Evolutionary conservation across 257 asterid species (phyloP), one percentile per base, ranked within the genome.

Genomic region (Striga asiatica): DNA sequence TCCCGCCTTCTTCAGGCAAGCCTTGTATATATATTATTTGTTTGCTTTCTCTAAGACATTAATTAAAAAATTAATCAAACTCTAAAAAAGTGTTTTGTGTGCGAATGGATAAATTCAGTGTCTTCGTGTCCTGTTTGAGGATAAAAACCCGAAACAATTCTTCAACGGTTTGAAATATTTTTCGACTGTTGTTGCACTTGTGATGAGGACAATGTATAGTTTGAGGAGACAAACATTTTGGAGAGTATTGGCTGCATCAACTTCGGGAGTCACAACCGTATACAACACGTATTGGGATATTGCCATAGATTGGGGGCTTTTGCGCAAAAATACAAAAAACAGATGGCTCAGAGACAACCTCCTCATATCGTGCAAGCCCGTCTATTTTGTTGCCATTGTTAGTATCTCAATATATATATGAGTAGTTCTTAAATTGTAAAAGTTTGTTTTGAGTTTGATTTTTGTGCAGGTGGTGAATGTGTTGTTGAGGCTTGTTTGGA

Each of bases 291-390:
- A 81, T 27, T 87, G 96, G 96, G 96, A 87, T 65, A 61, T 87
- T 10, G 93, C 81, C 6, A 37, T 64, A 4, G 94, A 87, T 70
- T 81, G 94, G 94, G 96, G 94, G 9, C 69, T 87, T 2, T 48
- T 88, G 70, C 76, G 29, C 53, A 78, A 67, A 71, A 67, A 68
- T 34, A 56, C 93, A 10, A 81, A 29, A 25, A 85, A 88, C 53
- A 76, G 69, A 32, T 82, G 86, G 94, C 65, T 88, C 64, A 80
- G 97, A 64, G 95, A 88, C 61, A 82, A 84, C 54, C 88, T 84
- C 61, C 72, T 84, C 20, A 62, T 88, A 53, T 25, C 83, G 16
- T 56, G 64, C 74, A 82, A 75, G 54, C 62, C 74, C 18, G 84
- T 88, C 12, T 88, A 88, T 63, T 76, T 62, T 49, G 67, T 68